Base-by-base conservation (phyloP, 345 rosid genomes). In the Cardamine occulta region DNA sequence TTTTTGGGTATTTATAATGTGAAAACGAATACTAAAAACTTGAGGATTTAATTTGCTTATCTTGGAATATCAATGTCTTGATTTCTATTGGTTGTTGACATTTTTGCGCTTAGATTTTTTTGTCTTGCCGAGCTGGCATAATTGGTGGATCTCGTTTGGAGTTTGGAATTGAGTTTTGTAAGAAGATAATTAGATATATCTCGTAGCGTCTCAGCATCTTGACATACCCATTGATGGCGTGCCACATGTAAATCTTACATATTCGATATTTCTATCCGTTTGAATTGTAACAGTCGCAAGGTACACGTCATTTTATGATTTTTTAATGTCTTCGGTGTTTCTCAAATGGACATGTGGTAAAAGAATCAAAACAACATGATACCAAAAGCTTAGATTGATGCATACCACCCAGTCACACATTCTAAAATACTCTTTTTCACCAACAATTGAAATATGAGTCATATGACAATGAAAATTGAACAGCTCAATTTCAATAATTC, bases 1-100 rank as follows among this genome's bases (percentile, higher is more conserved):
- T 64, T 42, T 65, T 29, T 11, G 31, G 10, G 55, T 62, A 37
- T 51, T 72, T 62, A 28, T 72, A 62, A 49, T n/a, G 28, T 37
- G 29, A 49, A n/a, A n/a, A 52, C 3, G 2, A 57, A 28, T 13
- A 15, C 7, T 14, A 9, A 68, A 40, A 40, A 5, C 8, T 13
- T 24, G 18, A 23, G 8, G 34, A 45, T 31, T 31, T 23, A 26
- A 34, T 12, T 23, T 4, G 59, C 9, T 70, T 61, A 72, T 60
- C 60, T 72, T 23, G 3, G 26, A 13, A 48, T 23, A 47, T 47
- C 39, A 48, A 3, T 17, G 48, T 49, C 51, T 61, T 49, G 60
- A 63, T 63, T 53, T 63, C 70, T 63, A 53, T 40, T 63, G 76
- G 70, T 29, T 62, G 76, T 24, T 48, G 35, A 60, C 75, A 48